Evolutionary conservation across 2,329 filamentous ascomycete species (phyloP), one percentile per base, ranked within the genome.

Genomic region (Pyrenophora seminiperda): DNA sequence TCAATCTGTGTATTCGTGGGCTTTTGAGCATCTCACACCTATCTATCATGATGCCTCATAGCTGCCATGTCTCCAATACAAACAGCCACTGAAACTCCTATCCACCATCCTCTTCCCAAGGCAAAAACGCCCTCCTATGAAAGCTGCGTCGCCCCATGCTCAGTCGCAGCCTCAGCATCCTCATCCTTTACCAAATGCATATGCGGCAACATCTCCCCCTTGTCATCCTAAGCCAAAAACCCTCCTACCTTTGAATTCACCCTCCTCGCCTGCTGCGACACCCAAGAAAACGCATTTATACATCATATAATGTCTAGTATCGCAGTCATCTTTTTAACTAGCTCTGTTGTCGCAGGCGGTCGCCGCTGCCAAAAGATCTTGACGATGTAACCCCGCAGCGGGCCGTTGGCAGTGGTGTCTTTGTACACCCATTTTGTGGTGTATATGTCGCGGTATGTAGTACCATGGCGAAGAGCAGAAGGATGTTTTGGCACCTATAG

Each of bases 381-480:
- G 14, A 38, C 40, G 5, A 46, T 19, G 10, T 24, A 46, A 7
- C 15, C 27, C 5, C 34, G 34, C 7, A 46, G 18, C 11, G 18
- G 18, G 3, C 33, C 31, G 1, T 18, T 6, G 17, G 2, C 6
- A 0, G 5, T 6, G 5, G 43, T 46, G 2, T 46, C 46, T 6
- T 44, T 42, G n/a, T 53, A 58, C 19, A 58, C 55, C 33, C 39
- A 53, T 18, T 18, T 30, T 14, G 50, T 48, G 13, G 20, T 31
- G 6, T 37, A 39, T 3, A 50, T 22, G 9, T 14, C 14, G 29
- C 47, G 43, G 5, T n/a, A 33, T 9, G 9, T 18, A 41, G 7
- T 42, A 15, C 11, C 7, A 1, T 0, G 48, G 52, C n/a, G n/a
- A n/a, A n/a, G n/a, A n/a, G n/a, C n/a, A n/a, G n/a, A n/a, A n/a